Evolutionary conservation across 2,329 filamentous ascomycete species (phyloP), one percentile per base, ranked within the genome.

Genomic region (Ophiocordyceps camponoti-floridani): DNA sequence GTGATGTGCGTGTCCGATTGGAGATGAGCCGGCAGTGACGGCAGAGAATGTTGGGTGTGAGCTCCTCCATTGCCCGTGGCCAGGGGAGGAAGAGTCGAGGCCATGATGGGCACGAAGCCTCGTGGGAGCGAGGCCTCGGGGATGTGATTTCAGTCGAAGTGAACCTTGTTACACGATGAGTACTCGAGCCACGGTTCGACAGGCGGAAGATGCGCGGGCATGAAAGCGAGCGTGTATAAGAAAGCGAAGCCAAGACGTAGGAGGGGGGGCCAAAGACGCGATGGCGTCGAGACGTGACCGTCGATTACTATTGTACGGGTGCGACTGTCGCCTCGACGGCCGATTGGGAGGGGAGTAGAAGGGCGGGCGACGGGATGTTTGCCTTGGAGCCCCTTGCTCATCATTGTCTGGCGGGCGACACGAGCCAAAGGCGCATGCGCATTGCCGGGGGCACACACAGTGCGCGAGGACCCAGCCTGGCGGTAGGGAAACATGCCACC

Each of bases 31-130:
- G 91, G 89, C 52, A 98, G 70, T 49, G 86, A 80, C 19, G 89
- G 87, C 55, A 98, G 70, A 48, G 89, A 95, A 47, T 86, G 76
- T 65, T 94, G 86, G 50, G 72, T 85, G 67, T 80, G 86, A 65
- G 76, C 73, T 48, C 75, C 76, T 61, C 72, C 73, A 58, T 59
- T 60, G 57, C 65, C 61, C 48, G 62, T 62, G 51, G 65, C 66
- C 49, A 68, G 56, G 41, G 68, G 62, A 47, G 72, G 70, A 48
- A 75, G 63, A 57, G 71, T 76, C 62, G 73, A 67, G 58, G 77
- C 69, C 77, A 82, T 82, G 59, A 53, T 68, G 60, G 60, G 56
- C 60, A 57, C 58, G 54, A 51, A 16, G 33, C 28, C 28, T 30
- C 28, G 28, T 30, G 28, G 12, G n/a, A 40, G 37, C 23, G 27